Conservation (phyloP, 495 filamentous ascomycete genomes). For the Tricharina praecox region DNA sequence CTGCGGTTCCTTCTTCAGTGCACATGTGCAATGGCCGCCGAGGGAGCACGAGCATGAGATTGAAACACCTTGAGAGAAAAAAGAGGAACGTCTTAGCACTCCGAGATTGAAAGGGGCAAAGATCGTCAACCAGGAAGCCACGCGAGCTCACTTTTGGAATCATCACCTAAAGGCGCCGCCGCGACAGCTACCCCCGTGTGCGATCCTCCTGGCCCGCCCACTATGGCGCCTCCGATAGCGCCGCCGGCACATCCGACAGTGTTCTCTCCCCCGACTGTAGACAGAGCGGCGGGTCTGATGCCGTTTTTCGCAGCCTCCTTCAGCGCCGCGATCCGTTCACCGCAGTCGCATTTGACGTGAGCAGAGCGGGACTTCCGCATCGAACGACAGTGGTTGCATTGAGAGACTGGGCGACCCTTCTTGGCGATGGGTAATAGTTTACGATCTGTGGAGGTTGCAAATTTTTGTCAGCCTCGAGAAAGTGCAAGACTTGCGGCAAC, state of each 20-base stretch:
- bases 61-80: conserved; percentile 24
- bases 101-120: background rate
- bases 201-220: conserved; percentile 15
- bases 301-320: conserved; percentile 24
- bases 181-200: conserved; percentile 9
- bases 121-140: conserved; percentile 17
- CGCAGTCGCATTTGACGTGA: conserved; percentile 94
- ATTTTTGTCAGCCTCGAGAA: conserved; percentile 15
- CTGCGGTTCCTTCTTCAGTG: conserved; percentile 68
- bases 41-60: conserved; percentile 66
- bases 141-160: conserved; percentile 44
- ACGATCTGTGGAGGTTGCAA: conserved; percentile 45
- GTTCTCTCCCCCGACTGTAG: conserved; percentile 27
- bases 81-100: conserved; percentile 8
- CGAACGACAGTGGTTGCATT: conserved; percentile 92
- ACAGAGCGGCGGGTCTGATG: conserved; percentile 12
- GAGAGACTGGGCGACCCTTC: conserved; percentile 93
- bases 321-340: conserved; percentile 48
- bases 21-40: conserved; percentile 81
- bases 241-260: conserved; percentile 33
- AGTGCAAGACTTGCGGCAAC: conserved; percentile 1
- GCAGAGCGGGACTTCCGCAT: conserved; percentile 94
- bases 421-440: conserved; percentile 92
- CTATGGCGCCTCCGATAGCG: conserved; percentile 2
- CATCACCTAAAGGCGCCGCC: conserved; percentile 27